Evolutionary conservation across 2,329 filamentous ascomycete genomes (phyloP).

Genomic region (Ophiocordyceps camponoti-leonardi): DNA sequence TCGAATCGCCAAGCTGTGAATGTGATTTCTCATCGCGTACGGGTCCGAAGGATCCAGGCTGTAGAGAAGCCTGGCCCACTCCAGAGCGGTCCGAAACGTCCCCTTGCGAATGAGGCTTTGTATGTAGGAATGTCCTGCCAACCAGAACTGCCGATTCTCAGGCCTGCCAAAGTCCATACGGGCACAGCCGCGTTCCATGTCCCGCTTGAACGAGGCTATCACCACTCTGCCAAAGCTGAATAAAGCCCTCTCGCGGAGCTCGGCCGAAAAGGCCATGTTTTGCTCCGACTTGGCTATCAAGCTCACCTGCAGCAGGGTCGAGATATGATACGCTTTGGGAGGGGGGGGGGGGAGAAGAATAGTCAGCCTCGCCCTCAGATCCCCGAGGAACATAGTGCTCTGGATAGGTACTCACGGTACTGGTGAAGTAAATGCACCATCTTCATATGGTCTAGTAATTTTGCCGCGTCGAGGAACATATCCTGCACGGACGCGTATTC

Average conservation of each 20-base stretch:
- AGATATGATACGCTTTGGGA: conserved; percentile 63
- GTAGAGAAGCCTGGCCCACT: conserved; percentile 80
- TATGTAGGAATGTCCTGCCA: conserved; percentile 80
- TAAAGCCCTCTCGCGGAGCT: conserved; percentile 77
- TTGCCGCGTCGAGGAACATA: conserved; percentile 65
- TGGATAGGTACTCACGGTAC: conserved; percentile 17
- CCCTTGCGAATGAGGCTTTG: conserved; percentile 72
- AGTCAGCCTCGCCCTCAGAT: neutral
- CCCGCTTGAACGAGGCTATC: conserved; percentile 63
- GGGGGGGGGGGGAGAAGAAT: no score
- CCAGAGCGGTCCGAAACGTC: conserved; percentile 84
- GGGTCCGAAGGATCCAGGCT: conserved; percentile 63
- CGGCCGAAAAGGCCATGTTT: conserved; percentile 70
- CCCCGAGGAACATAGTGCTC: neutral
- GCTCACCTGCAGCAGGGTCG: conserved; percentile 82
- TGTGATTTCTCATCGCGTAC: conserved; percentile 63
- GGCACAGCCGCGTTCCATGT: conserved; percentile 61
- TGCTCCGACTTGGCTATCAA: conserved; percentile 84
- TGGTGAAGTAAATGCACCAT: conserved; percentile 53
- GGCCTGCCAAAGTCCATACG: conserved; percentile 64
- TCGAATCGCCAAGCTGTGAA: conserved; percentile 74
- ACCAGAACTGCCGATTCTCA: conserved; percentile 86
- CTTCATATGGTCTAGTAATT: conserved; percentile 65
- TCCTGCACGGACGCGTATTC: conserved; percentile 59
- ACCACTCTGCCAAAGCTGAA: conserved; percentile 87